Base-by-base conservation (phyloP, 495 filamentous ascomycete genomes). In the Podospora conica region DNA sequence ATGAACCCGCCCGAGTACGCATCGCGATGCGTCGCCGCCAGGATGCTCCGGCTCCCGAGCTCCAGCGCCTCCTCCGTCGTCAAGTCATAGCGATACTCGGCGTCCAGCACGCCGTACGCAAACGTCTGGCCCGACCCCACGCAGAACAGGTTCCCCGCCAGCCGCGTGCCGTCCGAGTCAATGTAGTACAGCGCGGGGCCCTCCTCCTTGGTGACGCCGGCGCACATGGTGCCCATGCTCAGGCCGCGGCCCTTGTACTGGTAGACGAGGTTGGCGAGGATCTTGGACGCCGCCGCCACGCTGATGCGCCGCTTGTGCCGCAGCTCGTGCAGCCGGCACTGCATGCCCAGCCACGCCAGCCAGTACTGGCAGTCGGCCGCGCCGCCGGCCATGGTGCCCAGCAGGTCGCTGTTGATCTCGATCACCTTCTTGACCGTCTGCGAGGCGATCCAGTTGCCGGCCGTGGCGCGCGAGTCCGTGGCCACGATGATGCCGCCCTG, bases 391-490 rank as follows among this genome's bases (percentile, higher is more conserved):
- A 98, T 97, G 66, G 95, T 98, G 55, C 96, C 95, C 70, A 98
- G 79, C 78, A 98, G 85, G 80, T 90, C 84, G 81, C 87, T 86
- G 86, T 88, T 96, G 82, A 92, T 96, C 84, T 88, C 91, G 71
- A 98, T 97, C 60, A 98, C 94, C 82, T 98, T 98, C 89, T 98
- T 98, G 65, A 98, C 95, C 61, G 95, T 98, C 84, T 98, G 95
- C 79, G 89, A 93, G 62, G 95, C 96, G 79, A 98, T 98, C 95
- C 95, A 98, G 84, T 92, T 93, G 70, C 95, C 95, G 28, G 94
- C 93, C 63, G 94, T 94, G 48, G 95, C 95, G 80, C 95, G 86
- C 27, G 95, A 98, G 81, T 98, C 95, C 22, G 95, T 98, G 23
- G 92, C 93, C 60, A 98, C 95, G 72, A 98, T 95, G 79, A 98